Evolutionary conservation across 345 rosid genomes (phyloP).

Genomic region (Salix suchowensis): DNA sequence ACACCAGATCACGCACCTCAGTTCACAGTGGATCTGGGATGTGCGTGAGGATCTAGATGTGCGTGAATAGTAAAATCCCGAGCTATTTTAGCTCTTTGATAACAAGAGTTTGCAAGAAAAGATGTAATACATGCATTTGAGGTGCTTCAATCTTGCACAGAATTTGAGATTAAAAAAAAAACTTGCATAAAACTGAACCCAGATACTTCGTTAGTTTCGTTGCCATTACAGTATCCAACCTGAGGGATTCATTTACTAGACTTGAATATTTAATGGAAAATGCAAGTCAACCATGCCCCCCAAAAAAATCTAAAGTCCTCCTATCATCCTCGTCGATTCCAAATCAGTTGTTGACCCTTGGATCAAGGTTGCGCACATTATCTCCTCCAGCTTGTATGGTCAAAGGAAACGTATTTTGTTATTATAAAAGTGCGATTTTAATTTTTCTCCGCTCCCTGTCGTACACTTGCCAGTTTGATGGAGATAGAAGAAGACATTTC

Average conservation of each 20-base stretch:
- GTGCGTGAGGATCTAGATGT: too few relatives aligned
- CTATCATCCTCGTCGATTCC: not conserved
- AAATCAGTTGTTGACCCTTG: not conserved
- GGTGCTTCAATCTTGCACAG: too few relatives aligned
- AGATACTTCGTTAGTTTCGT: not conserved
- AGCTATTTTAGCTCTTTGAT: too few relatives aligned
- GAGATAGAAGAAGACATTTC: constrained; percentile 12
- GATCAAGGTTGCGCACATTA: not conserved
- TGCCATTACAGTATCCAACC: not conserved
- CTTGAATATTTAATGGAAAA: not conserved
- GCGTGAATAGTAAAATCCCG: too few relatives aligned
- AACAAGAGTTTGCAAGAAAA: too few relatives aligned
- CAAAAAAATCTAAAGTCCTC: not conserved
- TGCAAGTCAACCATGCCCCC: not conserved
- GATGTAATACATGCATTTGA: too few relatives aligned
- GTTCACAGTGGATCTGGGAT: too few relatives aligned
- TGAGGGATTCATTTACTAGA: not conserved
- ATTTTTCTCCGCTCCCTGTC: not conserved
- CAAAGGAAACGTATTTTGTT: not conserved
- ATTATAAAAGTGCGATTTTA: not conserved
- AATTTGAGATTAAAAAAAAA: too few relatives aligned
- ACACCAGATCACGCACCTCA: too few relatives aligned
- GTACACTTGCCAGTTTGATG: not conserved
- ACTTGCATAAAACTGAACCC: not conserved
- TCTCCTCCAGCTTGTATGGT: constrained; percentile 1